Percentiles rank a stretch among this genome's conserved stretches.
phyloP scores from a whole-genome alignment of 2,329 filamentous ascomycete genomes.

The Penicillium fuscoglaucum region DNA sequence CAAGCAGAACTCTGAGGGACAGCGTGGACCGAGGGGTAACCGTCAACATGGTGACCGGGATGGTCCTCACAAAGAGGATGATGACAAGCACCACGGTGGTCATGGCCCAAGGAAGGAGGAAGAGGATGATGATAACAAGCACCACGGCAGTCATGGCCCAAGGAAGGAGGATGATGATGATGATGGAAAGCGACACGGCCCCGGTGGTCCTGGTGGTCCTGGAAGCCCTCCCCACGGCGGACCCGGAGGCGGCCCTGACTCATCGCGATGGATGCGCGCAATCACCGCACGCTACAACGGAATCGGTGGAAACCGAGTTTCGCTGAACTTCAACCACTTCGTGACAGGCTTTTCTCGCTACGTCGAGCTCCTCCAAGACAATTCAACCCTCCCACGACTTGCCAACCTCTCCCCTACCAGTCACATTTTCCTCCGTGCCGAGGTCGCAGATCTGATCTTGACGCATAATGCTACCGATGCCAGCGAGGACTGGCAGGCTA shows the following conservation, averaged over 20 bases:
- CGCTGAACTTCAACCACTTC: conserved; percentile 51
- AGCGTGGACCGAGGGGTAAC: not conserved
- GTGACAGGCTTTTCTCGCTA: conserved; percentile 50
- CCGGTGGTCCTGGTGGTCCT: too few relatives aligned
- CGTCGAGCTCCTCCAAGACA: conserved; percentile 43
- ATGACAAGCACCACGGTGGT: not conserved
- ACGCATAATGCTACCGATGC: conserved; percentile 28
- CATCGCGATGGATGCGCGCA: conserved; percentile 23
- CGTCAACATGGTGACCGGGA: not conserved
- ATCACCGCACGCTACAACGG: conserved; percentile 34
- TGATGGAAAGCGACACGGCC: not conserved
- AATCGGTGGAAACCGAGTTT: conserved; percentile 44
- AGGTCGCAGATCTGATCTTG: conserved; percentile 49
- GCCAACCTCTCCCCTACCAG: conserved; percentile 31
- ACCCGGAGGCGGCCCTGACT: conserved; percentile 4
- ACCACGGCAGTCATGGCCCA: not conserved
- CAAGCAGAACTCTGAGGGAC: conserved; percentile 8
- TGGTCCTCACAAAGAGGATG: not conserved
- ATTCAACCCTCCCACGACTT: conserved; percentile 41
- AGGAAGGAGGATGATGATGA: conserved; percentile 4
- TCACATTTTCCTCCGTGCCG: conserved; percentile 42
- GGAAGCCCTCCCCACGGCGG: not conserved
- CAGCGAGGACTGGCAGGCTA: conserved; percentile 63
- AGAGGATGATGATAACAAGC: conserved; percentile 5
- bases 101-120: not conserved